phyloP scores from a whole-genome alignment of 139 green algal species.

The Chlorella sp. region DNA sequence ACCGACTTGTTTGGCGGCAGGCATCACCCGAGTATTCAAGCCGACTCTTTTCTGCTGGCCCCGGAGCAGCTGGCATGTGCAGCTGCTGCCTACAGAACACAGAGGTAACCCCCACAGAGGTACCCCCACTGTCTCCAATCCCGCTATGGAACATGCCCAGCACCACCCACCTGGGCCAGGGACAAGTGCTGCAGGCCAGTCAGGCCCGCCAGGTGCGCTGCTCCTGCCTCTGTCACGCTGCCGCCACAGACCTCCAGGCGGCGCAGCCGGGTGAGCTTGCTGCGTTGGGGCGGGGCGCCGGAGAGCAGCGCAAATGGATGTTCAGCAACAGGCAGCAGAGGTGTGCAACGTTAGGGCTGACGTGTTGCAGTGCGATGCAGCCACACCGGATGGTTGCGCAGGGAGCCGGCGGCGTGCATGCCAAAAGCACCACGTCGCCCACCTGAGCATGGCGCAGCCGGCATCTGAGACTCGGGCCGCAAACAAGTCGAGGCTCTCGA shows the following conservation, averaged over 20 bases:
- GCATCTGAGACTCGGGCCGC: constrained; percentile 48
- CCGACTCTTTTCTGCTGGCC: no score
- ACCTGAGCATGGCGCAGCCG: constrained; percentile 50
- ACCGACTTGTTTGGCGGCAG: no score
- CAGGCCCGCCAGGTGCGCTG: constrained; percentile 14
- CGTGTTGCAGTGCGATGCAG: neutral
- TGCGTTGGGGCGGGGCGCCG: neutral
- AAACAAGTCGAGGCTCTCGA: constrained; percentile 65
- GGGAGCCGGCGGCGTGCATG: no score
- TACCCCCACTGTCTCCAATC: no score
- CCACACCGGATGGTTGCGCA: no score
- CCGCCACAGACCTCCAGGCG: constrained; percentile 49
- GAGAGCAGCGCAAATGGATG: neutral
- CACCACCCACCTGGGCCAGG: constrained; percentile 12
- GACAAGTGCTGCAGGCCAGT: constrained; percentile 33
- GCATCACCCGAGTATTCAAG: no score
- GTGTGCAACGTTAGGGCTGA: neutral
- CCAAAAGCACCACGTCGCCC: neutral
- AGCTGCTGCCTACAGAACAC: no score
- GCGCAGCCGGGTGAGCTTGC: constrained; percentile 33
- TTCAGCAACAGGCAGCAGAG: neutral
- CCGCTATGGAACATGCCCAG: neutral
- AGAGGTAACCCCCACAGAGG: no score
- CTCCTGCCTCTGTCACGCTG: constrained; percentile 36
- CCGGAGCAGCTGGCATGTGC: no score